Evolutionary conservation across 2,329 filamentous ascomycete genomes (phyloP), one percentile per base, ranked within the genome.

Genomic region (Colletotrichum tropicicola): DNA sequence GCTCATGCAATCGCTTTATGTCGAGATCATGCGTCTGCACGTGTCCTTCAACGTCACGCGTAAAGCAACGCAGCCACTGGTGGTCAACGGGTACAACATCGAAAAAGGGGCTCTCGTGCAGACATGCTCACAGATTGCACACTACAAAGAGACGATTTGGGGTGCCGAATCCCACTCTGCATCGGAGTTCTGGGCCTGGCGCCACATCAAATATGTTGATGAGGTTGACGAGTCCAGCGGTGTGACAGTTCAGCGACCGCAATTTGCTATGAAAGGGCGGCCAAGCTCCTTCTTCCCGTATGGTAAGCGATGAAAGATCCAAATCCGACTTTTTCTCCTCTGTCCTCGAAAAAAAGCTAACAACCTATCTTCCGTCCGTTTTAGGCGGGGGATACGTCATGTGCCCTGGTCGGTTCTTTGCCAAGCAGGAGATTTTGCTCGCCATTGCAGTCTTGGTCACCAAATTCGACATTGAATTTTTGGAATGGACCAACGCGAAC

Each of bases 371-470:
- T 10, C 32, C 12, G 10, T 35, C 1, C 10, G 5, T 4, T 15
- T 4, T 10, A 64, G 76, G 78, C 15, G 77, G 76, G 15, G 78
- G 78, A 0, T 48, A 66, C 0, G 64, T 69, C 6, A 73, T 78
- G 8, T 82, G 79, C 52, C 76, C 79, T 4, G 79, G 79, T 2
- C 72, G 78, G 1, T 68, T 74, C 43, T 78, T 81, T 67, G 78
- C 78, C 4, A 81, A 81, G 66, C 72, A 73, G 52, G 76, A 80
- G n/a, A n/a, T n/a, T n/a, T n/a, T n/a, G n/a, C n/a, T n/a, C n/a
- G n/a, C n/a, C n/a, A n/a, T n/a, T n/a, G n/a, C n/a, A n/a, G n/a
- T n/a, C n/a, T n/a, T n/a, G n/a, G n/a, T n/a, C n/a, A n/a, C n/a
- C n/a, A n/a, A n/a, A n/a, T n/a, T n/a, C n/a, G 30, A 35, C 1